Conservation (phyloP, 179 eudicot genomes). For the Amaranthus tricolor region DNA sequence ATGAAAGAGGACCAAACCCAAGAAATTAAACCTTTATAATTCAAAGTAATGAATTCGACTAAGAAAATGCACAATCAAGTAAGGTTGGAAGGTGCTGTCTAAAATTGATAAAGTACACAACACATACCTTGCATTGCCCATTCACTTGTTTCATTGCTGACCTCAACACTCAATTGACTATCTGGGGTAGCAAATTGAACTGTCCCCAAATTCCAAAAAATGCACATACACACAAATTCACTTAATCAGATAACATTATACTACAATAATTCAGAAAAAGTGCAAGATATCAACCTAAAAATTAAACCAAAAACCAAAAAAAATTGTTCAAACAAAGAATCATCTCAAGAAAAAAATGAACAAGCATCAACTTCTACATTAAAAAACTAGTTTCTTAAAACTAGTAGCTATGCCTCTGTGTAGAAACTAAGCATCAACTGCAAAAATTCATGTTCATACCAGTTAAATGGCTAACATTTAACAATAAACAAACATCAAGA, state of each 20-base stretch:
- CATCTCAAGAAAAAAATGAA: not conserved
- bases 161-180: constrained; percentile 49
- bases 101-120: not conserved
- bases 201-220: constrained; percentile 22
- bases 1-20: constrained; percentile 1
- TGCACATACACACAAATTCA: not conserved
- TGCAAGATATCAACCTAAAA: not conserved
- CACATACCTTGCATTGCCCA: constrained; percentile 90
- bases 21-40: not conserved
- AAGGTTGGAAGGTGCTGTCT: not conserved
- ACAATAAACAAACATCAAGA: not conserved
- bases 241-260: not conserved
- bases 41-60: not conserved
- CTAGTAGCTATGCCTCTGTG: not conserved
- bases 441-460: not conserved
- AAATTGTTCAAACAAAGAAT: not conserved
- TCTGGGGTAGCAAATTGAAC: constrained; percentile 64
- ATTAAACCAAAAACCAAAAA: not conserved
- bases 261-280: constrained; percentile 2
- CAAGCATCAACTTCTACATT: not conserved
- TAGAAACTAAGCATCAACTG: not conserved
- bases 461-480: not conserved
- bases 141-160: constrained; percentile 63
- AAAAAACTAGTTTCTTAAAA: not conserved
- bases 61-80: not conserved